Base-by-base conservation (phyloP, 2,329 filamentous ascomycete species). In the Aphanocladium album region DNA sequence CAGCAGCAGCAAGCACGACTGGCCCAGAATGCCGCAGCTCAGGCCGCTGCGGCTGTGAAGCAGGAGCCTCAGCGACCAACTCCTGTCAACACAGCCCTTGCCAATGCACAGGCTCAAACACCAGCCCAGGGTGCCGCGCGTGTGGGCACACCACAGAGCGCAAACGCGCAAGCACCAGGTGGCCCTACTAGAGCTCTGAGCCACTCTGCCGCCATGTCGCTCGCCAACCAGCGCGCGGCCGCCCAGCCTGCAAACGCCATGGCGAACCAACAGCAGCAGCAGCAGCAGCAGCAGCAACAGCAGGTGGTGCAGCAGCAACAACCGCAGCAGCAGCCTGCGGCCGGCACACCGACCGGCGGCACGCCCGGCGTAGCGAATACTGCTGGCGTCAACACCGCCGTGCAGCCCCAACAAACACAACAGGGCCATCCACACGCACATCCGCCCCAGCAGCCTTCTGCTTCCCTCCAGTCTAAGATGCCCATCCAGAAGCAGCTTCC, bases 401-500 rank as follows among this genome's bases (percentile, higher is more conserved):
- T 45, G 57, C 43, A 63, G n/a, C 68, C 67, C 27, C 46, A 43
- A 35, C 70, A 65, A 60, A 68, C 68, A 25, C 76, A 77, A 60
- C 71, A 74, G 60, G 73, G 73, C 2, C 79, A 82, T 61, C 69
- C 76, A 4, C 80, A 83, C 64, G 77, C 78, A 9, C 80, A 83
- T 63, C 79, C 80, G 3, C 73, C 77, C 30, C 77, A 79, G 41
- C 41, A 73, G 37, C 25, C 47, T 54, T 74, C 73, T 37, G 67
- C 75, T 16, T 72, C 73, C 17, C 69, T 81, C 72, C 76, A 83
- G 47, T 73, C 77, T 50, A 92, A 91, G 71, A 89, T 95, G 79
- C 87, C 88, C 0, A 96, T 96, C 54, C 88, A 91, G 2, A 96
- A 96, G 74, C 86, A 83, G 43, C 81, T 98, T 2, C 83, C 82